A percentile compares a stretch with the other conserved stretches of the same genome.
Evolutionary conservation across 2,329 filamentous ascomycete species (phyloP).

Genomic region (Xylaria multiplex): DNA sequence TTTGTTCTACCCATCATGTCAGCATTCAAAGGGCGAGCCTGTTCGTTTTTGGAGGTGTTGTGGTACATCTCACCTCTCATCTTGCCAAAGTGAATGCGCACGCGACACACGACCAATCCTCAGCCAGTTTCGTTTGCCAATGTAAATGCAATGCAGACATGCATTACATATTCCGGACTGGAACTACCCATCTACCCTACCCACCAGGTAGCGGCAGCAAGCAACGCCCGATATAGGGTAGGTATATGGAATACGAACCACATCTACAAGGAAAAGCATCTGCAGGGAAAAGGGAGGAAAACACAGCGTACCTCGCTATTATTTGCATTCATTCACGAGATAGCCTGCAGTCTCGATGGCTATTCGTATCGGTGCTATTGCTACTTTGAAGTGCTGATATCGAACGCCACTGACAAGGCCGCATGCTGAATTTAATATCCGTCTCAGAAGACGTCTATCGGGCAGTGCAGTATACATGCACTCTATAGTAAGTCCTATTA

Average conservation of each 20-base stretch:
- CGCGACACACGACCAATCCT: conserved; percentile 19
- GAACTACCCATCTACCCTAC: no score
- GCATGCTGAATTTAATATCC: conserved; percentile 12
- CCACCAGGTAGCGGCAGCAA: conserved; percentile 8
- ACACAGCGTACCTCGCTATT: conserved; percentile 4
- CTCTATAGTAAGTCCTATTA: neutral
- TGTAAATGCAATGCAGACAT: conserved; percentile 13
- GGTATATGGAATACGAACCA: conserved; percentile 18
- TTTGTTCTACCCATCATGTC: no score
- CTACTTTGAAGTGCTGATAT: conserved; percentile 1
- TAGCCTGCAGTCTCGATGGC: neutral
- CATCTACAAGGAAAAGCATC: conserved; percentile 16
- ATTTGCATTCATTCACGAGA: conserved; percentile 1
- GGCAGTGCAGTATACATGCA: no score
- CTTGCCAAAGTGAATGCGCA: conserved; percentile 5
- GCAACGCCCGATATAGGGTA: conserved; percentile 15
- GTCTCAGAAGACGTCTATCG: neutral
- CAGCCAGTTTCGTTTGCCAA: conserved; percentile 16
- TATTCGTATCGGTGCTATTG: conserved; percentile 1
- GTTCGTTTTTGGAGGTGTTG: conserved; percentile 12
- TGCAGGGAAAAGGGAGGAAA: conserved; percentile 13
- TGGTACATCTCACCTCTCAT: conserved; percentile 16
- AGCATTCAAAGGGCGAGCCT: conserved; percentile 1
- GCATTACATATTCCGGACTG: conserved; percentile 10
- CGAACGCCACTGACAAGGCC: neutral